Evolutionary conservation across 2,329 filamentous ascomycete genomes (phyloP).

Genomic region (Botrytis aclada): DNA sequence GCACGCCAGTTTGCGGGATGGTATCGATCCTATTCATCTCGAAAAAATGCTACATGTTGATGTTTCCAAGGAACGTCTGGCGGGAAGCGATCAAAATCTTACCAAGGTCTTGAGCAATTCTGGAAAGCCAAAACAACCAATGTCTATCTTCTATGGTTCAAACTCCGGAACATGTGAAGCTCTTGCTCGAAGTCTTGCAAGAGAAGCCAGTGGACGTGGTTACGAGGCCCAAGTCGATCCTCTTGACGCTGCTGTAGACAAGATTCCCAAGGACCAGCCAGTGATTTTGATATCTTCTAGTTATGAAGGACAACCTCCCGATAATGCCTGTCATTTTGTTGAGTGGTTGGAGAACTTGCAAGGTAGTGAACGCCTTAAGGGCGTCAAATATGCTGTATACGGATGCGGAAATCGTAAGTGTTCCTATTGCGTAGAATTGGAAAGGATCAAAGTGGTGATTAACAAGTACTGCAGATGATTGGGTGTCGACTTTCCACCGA

Average conservation of each 20-base stretch:
- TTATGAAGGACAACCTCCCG: slow-evolving; percentile 72
- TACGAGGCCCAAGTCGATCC: slow-evolving; percentile 52
- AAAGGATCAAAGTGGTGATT: slow-evolving; percentile 34
- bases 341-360: slow-evolving; percentile 55
- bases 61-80: slow-evolving; percentile 2
- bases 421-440: slow-evolving; percentile 20
- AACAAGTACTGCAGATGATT: slow-evolving; percentile 42
- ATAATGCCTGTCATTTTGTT: slow-evolving; percentile 68
- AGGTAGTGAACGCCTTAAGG: slow-evolving; percentile 46
- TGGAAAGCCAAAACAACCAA: slow-evolving; percentile 25
- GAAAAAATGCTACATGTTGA: slow-evolving; percentile 39
- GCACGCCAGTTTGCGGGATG: slow-evolving; percentile 50
- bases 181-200: slow-evolving; percentile 60
- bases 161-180: slow-evolving; percentile 74
- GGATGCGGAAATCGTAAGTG: slow-evolving; percentile 56
- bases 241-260: slow-evolving; percentile 60
- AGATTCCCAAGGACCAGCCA: slow-evolving; percentile 57
- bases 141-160: slow-evolving; percentile 71
- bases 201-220: slow-evolving; percentile 56
- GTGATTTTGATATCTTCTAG: slow-evolving; percentile 66
- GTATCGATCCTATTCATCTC: slow-evolving; percentile 43
- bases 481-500: slow-evolving; percentile 62
- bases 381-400: slow-evolving; percentile 65
- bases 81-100: not conserved
- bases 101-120: not conserved